Evolutionary conservation across 2,329 filamentous ascomycete genomes (phyloP).

Genomic region (Pyricularia sp.): DNA sequence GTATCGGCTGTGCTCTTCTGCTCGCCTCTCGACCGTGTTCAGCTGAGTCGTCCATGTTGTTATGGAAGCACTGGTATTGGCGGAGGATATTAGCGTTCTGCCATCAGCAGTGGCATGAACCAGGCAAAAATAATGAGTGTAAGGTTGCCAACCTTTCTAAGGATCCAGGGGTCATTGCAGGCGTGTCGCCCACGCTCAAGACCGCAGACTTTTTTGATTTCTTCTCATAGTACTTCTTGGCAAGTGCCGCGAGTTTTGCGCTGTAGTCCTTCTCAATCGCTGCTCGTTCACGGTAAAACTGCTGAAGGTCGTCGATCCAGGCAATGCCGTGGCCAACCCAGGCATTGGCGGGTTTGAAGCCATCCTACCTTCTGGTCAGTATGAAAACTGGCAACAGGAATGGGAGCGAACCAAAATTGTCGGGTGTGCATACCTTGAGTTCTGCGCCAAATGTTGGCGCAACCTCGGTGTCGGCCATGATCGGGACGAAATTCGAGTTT

Average conservation of each 20-base stretch:
- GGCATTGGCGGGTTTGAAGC: conserved; percentile 86
- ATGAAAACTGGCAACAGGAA: background rate
- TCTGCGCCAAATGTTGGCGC: conserved; percentile 85
- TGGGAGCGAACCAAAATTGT: background rate
- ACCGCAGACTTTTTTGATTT: conserved; percentile 83
- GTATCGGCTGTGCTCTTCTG: conserved; percentile 81
- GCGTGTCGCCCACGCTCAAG: conserved; percentile 82
- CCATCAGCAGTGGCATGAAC: background rate
- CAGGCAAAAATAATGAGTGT: background rate
- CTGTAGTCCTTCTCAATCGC: conserved; percentile 96
- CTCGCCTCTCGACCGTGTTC: conserved; percentile 77
- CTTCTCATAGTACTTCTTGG: conserved; percentile 93
- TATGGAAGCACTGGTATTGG: conserved; percentile 64
- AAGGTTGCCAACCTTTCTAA: conserved; percentile 59
- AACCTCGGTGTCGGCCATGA: conserved; percentile 38
- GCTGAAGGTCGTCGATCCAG: conserved; percentile 95
- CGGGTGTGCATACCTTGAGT: conserved; percentile 60
- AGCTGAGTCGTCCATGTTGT: conserved; percentile 96
- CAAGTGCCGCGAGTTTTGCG: conserved; percentile 73
- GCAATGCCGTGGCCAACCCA: conserved; percentile 86
- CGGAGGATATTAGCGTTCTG: background rate
- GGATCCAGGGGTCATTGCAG: conserved; percentile 86
- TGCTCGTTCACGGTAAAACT: conserved; percentile 93
- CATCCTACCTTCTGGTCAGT: conserved; percentile 53
- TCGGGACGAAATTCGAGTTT: background rate